These are phyloP conservation scores for Acanthamoeba lenticulata DNA, from an alignment of 208 protist species.

Conservation along the genomic window DNA sequence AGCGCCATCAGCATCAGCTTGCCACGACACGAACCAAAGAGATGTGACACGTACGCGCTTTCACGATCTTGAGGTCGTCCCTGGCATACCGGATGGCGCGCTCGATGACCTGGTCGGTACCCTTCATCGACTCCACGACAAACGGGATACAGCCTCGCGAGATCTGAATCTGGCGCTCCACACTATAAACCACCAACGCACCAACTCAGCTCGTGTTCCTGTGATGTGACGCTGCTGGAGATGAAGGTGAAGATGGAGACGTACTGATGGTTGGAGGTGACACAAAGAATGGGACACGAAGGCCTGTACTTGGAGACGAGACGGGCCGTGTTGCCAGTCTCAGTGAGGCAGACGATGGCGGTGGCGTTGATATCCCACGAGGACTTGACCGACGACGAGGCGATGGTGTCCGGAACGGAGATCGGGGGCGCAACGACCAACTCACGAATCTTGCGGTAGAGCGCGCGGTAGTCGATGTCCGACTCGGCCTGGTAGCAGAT, in stretches of 20 bases:
- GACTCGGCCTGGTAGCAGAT: slow-evolving; percentile 87
- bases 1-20: neutral
- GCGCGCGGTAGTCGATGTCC: slow-evolving; percentile 66
- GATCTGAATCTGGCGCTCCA: slow-evolving; percentile 68
- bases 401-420: slow-evolving; percentile 85
- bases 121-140: slow-evolving; percentile 70
- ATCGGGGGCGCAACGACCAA: neutral
- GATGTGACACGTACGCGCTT: slow-evolving; percentile 61
- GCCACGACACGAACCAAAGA: neutral
- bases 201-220: too few species aligned
- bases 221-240: slow-evolving; percentile 84
- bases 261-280: slow-evolving; percentile 88
- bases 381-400: slow-evolving; percentile 94
- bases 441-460: slow-evolving; percentile 59
- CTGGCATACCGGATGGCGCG: slow-evolving; percentile 77
- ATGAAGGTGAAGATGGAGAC: neutral
- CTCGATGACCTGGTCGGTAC: slow-evolving; percentile 80
- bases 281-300: slow-evolving; percentile 93
- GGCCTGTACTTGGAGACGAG: slow-evolving; percentile 97
- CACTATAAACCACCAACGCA: too few species aligned
- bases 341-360: slow-evolving; percentile 93
- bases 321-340: slow-evolving; percentile 91
- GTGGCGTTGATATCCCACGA: slow-evolving; percentile 92
- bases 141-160: slow-evolving; percentile 70
- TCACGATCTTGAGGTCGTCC: slow-evolving; percentile 62